Conservation (phyloP, 2,329 filamentous ascomycete genomes). For the Alternaria atra region DNA sequence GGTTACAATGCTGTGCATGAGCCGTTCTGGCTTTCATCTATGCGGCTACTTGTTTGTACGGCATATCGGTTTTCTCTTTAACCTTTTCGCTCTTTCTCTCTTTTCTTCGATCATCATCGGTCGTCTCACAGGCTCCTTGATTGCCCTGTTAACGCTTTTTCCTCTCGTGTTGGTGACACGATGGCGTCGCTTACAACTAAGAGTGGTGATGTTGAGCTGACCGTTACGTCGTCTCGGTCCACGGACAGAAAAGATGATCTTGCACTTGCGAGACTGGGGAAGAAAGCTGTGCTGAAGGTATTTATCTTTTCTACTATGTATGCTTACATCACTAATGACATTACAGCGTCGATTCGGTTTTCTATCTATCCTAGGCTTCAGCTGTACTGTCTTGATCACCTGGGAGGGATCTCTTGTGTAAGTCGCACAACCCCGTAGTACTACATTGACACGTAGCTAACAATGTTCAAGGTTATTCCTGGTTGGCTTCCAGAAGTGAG, state of each 20-base stretch:
- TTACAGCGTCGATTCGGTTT: slow-evolving; percentile 39
- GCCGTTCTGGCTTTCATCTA: slow-evolving; percentile 4
- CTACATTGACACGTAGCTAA: slow-evolving; percentile 15
- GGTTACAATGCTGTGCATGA: slow-evolving; percentile 8
- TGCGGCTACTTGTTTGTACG: slow-evolving; percentile 8
- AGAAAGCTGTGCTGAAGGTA: slow-evolving; percentile 37
- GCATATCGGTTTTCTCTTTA: not conserved
- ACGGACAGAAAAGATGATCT: slow-evolving; percentile 28
- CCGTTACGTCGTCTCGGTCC: slow-evolving; percentile 7
- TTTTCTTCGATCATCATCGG: not conserved
- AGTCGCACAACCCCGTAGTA: slow-evolving; percentile 1
- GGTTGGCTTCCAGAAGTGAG: slow-evolving; percentile 31
- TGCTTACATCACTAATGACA: not conserved
- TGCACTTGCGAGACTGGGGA: slow-evolving; percentile 32
- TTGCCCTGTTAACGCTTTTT: not conserved
- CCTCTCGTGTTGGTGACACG: slow-evolving; percentile 3
- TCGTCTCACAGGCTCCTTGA: not conserved
- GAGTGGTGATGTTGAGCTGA: slow-evolving; percentile 23
- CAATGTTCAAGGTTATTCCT: slow-evolving; percentile 24
- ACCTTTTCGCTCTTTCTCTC: not conserved
- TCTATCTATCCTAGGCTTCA: slow-evolving; percentile 38
- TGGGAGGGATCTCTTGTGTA: slow-evolving; percentile 41
- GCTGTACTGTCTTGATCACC: slow-evolving; percentile 40
- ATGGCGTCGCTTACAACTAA: slow-evolving; percentile 24
- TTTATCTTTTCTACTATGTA: not conserved